Conservation (phyloP, 139 green algal genomes). For the Diplosphaera chodatii region DNA sequence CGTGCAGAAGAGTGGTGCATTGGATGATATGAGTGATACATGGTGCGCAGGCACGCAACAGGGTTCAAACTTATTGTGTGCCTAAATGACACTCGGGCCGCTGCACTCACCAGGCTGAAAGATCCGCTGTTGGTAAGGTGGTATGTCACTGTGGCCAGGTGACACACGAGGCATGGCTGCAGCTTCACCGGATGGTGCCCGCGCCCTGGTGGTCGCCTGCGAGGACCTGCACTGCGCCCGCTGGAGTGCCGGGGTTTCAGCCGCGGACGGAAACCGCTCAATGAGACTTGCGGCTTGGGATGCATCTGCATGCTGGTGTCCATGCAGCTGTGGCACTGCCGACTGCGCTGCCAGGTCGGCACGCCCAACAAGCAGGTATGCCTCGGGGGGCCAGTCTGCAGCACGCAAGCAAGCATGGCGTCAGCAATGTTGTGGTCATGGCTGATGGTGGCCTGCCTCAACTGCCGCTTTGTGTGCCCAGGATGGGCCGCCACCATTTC, state of each 20-base stretch:
- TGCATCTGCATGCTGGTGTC: background rate
- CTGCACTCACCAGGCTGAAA: constrained; percentile 9
- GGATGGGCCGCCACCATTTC: too few relatives aligned
- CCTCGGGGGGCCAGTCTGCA: constrained; percentile 65
- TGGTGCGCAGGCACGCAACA: too few relatives aligned
- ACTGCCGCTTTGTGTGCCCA: too few relatives aligned
- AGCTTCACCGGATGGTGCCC: too few relatives aligned
- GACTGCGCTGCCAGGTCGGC: constrained; percentile 77
- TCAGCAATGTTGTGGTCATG: too few relatives aligned
- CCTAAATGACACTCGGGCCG: too few relatives aligned
- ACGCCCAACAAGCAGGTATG: constrained; percentile 75
- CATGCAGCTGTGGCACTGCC: constrained; percentile 4
- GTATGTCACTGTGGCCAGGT: background rate
- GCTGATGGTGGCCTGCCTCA: too few relatives aligned
- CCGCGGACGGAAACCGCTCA: background rate
- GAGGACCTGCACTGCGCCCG: background rate
- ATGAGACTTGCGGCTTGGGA: background rate
- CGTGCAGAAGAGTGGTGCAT: too few relatives aligned
- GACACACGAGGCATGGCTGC: too few relatives aligned
- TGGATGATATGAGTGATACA: too few relatives aligned
- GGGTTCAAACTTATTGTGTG: too few relatives aligned
- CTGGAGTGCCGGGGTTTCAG: background rate
- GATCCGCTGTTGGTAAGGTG: constrained; percentile 48
- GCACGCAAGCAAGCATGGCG: background rate
- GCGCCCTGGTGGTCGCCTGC: too few relatives aligned